Conservation (phyloP, 2,329 filamentous ascomycete genomes). For the Aspergillus aculeatus region DNA sequence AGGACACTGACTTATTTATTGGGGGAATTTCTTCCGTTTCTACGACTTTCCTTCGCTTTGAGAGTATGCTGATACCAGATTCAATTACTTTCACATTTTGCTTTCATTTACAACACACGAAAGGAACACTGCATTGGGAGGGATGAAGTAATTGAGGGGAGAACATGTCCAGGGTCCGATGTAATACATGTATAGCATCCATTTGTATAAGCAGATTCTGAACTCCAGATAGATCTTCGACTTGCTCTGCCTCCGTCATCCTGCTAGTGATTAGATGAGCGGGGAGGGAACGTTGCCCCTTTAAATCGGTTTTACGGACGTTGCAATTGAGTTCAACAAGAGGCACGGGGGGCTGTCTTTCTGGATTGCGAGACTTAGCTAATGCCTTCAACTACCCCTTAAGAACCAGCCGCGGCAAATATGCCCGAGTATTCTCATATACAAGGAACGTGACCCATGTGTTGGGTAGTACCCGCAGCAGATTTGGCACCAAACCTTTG, state of each 20-base stretch:
- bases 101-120: neutral
- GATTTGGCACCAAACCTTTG: constrained; percentile 81
- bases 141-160: neutral
- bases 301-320: neutral
- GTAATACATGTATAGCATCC: neutral
- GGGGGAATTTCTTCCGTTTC: neutral
- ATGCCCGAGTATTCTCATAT: constrained; percentile 87
- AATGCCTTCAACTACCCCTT: neutral
- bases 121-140: neutral
- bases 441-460: constrained; percentile 97
- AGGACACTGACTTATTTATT: constrained; percentile 12
- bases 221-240: neutral
- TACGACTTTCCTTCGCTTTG: constrained; percentile 7
- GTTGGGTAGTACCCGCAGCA: constrained; percentile 87
- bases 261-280: constrained; percentile 3
- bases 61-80: constrained; percentile 18
- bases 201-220: neutral
- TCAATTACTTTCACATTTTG: constrained; percentile 7
- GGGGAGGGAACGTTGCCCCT: neutral
- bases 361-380: neutral
- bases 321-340: neutral
- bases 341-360: neutral
- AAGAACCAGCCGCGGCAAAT: constrained; percentile 53
- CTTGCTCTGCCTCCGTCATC: neutral
- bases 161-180: neutral